Base-by-base conservation (phyloP, 2,329 filamentous ascomycete species). In the Trichoderma cornu-damae region DNA sequence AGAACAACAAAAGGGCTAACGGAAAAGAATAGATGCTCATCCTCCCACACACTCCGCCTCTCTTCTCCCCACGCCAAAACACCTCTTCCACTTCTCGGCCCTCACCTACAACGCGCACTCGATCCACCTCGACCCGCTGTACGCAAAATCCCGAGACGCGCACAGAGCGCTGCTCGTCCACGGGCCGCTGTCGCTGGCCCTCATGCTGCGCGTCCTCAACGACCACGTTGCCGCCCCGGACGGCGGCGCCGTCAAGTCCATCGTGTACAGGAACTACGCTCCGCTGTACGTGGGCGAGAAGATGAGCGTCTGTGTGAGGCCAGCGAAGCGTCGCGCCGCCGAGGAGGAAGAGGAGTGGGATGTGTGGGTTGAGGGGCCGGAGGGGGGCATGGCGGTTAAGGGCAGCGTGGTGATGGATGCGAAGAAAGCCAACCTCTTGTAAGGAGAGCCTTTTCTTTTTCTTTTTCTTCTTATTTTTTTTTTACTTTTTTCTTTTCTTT, bases 91-190 rank as follows among this genome's bases (percentile, higher is more conserved):
- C 59, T 97, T 93, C 77, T 94, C 88, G 18, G 91, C 91, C 0
- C 81, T 99, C 32, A 93, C 89, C 2, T 92, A 90, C 77, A 99
- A 99, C 71, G 90, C 90, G 1, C 94, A 99, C 72, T 79, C 81
- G 14, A 96, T 99, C 64, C 94, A 99, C 73, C 79, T 96, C 20
- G 89, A 96, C 70, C 80, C 79, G 1, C 68, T 79, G 42, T 95
- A 90, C 72, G 85, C 85, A 51, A 79, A 80, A 37, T 75, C 81
- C 11, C 75, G 85, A 11, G 94, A 97, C 70, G 88, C 88, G 9
- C 86, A 95, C 69, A 79, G 79, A 4, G 82, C 85, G 60, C 76
- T 90, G 24, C 79, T 97, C 14, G 89, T 97, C 56, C 94, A 97
- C 66, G 94, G 94, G 0, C 93, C 94, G 1, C 75, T 99, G 54